These are phyloP conservation scores for Excoecaria agallocha DNA, from an alignment of 345 rosid genomes.

Conservation along the genomic window DNA sequence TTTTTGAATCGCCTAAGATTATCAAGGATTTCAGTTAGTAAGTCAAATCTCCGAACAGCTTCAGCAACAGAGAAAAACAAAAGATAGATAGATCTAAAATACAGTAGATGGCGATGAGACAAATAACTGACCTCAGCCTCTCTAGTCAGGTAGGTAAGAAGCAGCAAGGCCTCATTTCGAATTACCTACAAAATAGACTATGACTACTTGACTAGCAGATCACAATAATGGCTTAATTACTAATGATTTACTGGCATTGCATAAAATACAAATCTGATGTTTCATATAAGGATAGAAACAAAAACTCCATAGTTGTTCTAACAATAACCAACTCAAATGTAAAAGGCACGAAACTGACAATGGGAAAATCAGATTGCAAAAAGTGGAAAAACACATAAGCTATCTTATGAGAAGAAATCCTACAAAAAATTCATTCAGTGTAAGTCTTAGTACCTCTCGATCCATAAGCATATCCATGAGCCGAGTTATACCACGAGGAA, in stretches of 20 bases:
- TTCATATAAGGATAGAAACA: neutral
- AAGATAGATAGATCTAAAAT: neutral
- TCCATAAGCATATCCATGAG: constrained; percentile 99
- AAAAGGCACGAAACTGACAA: neutral
- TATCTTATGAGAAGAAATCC: neutral
- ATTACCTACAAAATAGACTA: constrained; percentile 63
- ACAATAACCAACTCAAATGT: neutral
- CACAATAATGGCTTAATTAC: neutral
- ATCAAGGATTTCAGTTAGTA: constrained; percentile 20
- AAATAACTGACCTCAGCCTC: constrained; percentile 75
- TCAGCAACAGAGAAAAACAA: constrained; percentile 8
- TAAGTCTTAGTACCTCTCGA: constrained; percentile 69
- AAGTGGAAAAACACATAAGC: neutral
- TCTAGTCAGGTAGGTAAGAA: constrained; percentile 91
- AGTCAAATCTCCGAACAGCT: constrained; percentile 4
- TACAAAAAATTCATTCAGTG: neutral
- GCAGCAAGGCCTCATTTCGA: constrained; percentile 89
- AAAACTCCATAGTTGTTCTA: neutral
- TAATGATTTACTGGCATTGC: neutral
- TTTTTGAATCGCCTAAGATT: constrained; percentile 90
- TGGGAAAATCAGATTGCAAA: neutral
- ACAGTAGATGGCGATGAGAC: neutral
- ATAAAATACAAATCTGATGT: neutral
- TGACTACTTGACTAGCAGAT: constrained; percentile 10
- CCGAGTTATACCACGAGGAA: constrained; percentile 96